Conservation (phyloP, 441 rosid species). For the Pelargonium cotyledonis region DNA sequence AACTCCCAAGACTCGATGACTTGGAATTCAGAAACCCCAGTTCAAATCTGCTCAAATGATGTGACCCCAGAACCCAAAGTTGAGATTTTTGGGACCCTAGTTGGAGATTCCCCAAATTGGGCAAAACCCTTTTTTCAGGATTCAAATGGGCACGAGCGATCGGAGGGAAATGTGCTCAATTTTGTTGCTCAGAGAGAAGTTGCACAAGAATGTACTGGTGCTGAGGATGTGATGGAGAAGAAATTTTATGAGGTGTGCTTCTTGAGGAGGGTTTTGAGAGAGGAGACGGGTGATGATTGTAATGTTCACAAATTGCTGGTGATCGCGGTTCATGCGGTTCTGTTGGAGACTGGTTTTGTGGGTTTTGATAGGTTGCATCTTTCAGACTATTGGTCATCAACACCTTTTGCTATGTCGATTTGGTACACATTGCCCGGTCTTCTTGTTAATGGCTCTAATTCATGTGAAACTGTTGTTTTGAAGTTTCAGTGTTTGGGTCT, state of each 20-base stretch:
- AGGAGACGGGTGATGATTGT: conserved; percentile 37
- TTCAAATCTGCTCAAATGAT: not conserved
- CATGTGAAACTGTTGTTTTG: conserved; percentile 34
- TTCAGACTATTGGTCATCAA: conserved; percentile 33
- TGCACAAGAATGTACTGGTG: conserved; percentile 2
- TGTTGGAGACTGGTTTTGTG: conserved; percentile 64
- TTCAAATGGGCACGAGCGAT: not conserved
- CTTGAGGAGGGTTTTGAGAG: conserved; percentile 44
- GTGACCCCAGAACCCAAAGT: not conserved
- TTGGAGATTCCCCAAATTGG: not conserved
- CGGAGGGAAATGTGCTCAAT: conserved; percentile 1
- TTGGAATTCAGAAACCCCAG: not conserved
- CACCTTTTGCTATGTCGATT: conserved; percentile 32
- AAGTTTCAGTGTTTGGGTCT: conserved; percentile 47
- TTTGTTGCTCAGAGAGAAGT: conserved; percentile 8
- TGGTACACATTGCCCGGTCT: conserved; percentile 53
- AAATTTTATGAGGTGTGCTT: conserved; percentile 50
- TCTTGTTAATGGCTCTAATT: conserved; percentile 16
- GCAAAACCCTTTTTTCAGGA: conserved; percentile 3
- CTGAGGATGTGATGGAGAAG: conserved; percentile 10
- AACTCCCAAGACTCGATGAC: not conserved
- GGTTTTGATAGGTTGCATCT: conserved; percentile 39
- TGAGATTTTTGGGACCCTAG: conserved; percentile 8
- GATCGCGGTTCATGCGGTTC: conserved; percentile 57
- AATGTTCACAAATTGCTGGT: conserved; percentile 39